Percentiles rank a stretch among this genome's conserved stretches.
Conservation (phyloP, 345 rosid genomes). For the Hibiscus syriacus region DNA sequence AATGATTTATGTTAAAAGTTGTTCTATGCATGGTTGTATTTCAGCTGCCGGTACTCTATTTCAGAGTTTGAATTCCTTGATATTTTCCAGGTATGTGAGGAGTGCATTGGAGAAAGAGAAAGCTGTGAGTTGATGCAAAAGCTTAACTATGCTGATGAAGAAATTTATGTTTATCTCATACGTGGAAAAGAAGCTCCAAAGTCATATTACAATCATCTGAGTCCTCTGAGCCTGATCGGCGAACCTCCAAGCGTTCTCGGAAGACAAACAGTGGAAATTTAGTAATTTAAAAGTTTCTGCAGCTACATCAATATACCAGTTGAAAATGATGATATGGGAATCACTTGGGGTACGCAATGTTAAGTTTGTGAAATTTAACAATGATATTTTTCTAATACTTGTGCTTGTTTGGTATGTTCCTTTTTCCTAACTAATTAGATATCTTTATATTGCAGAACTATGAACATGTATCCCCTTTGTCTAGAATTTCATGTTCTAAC, state of each 20-base stretch:
- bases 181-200: slow-evolving; percentile 94
- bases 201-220: slow-evolving; percentile 77
- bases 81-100: slow-evolving; percentile 62
- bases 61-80: not conserved
- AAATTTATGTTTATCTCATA: slow-evolving; percentile 65
- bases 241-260: slow-evolving; percentile 82
- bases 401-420: not conserved
- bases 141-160: slow-evolving; percentile 69
- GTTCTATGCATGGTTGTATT: not conserved
- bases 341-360: slow-evolving; percentile 77
- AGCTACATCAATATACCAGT: slow-evolving; percentile 72
- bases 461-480: not conserved
- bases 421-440: not conserved
- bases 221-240: slow-evolving; percentile 63
- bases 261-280: slow-evolving; percentile 64
- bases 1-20: not conserved
- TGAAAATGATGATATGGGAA: slow-evolving; percentile 99
- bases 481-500: not conserved
- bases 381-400: not conserved
- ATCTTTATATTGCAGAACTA: not conserved
- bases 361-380: slow-evolving; percentile 5
- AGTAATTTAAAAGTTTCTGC: slow-evolving; percentile 83
- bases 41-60: not conserved
- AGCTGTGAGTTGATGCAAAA: slow-evolving; percentile 83
- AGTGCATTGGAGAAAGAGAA: slow-evolving; percentile 91